Base-by-base conservation (phyloP, 176 grass and related monocot species). In the Avena insularis region DNA sequence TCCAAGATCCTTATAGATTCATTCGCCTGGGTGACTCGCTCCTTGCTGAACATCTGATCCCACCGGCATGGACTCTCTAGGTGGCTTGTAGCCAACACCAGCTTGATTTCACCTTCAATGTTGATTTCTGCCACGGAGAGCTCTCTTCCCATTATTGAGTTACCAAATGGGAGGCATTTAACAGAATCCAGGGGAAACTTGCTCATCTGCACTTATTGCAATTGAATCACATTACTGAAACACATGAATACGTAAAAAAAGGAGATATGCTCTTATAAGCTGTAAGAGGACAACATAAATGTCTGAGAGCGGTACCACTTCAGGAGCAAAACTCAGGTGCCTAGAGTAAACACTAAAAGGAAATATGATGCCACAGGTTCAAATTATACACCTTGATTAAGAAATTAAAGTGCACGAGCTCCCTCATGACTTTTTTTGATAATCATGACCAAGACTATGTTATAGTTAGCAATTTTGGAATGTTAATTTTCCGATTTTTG, bases 1-100 rank as follows among this genome's bases (percentile, higher is more conserved):
- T 84, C 85, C 51, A 96, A 62, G 83, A 88, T 86, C 51, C 81
- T 71, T 35, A 95, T 80, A 11, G 90, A 92, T 69, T 86, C 66
- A 6, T 90, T 92, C 46, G 93, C 96, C 84, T 95, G 96, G 75
- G 11, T 49, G 57, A 91, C 45, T 3, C 93, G 91, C 62, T 98
- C 88, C 71, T 90, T 85, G 5, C 92, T 92, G 58, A 91, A 95
- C 93, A 95, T 98, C 82, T 94, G 96, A 83, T 98, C 88, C 96
- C 96, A 98, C 27, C 62, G 92, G 63, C 92, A 98, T 33, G 96
- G 93, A 35, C 91, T 95, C 86, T 98, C 93, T 19, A 98, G 92
- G 81, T 98, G 96, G 63, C 79, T 91, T 19, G 96, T 98, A 17
- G 33, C 59, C 12, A 95, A 31, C 8, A 90, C 63, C 21, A 98